Base-by-base conservation (phyloP, 2,329 filamentous ascomycete genomes). In the Colletotrichum chrysophilum region DNA sequence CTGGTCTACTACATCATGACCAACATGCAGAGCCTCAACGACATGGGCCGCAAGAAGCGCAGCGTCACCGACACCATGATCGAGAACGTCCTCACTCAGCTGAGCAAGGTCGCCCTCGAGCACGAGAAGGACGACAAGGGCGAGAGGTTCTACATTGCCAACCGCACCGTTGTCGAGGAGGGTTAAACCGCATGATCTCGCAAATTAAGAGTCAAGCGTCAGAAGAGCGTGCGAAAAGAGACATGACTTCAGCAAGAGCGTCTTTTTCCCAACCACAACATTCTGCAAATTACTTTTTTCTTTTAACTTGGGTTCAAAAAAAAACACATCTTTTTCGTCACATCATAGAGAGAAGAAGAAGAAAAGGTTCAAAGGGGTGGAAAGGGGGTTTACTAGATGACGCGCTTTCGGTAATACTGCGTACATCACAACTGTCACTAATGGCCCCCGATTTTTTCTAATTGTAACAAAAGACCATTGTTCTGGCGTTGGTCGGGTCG, bases 1-100 rank as follows among this genome's bases (percentile, higher is more conserved):
- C 91, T 93, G 79, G 89, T 92, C 77, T 93, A 93, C 87, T 90
- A 87, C 83, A 83, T 92, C 58, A 87, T 93, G 78, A 92, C 92
- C 87, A 86, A 87, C 81, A 88, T 92, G 79, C 79, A 84, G 38
- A 89, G 87, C 86, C 87, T 93, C 77, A 89, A 91, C 81, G 88
- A 93, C 82, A 88, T 93, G 38, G 92, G 92, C 76, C 90, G 92
- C 82, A 90, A 91, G 86, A 88, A 91, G 84, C 89, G 92, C 79
- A 89, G 76, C 56, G 79, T 79, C 36, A 76, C 79, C 14, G 76
- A 78, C 52, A 71, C 69, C 7, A 77, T 79, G 66, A 80, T 79
- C 74, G 73, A 78, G 69, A 77, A 73, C 71, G 69, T 79, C n/a
- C 89, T 93, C 79, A 89, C 88, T 65, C 90, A 91, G 78, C 88